Evolutionary conservation across 2,329 filamentous ascomycete species (phyloP).

Genomic region (Gliomastix tumulicola): DNA sequence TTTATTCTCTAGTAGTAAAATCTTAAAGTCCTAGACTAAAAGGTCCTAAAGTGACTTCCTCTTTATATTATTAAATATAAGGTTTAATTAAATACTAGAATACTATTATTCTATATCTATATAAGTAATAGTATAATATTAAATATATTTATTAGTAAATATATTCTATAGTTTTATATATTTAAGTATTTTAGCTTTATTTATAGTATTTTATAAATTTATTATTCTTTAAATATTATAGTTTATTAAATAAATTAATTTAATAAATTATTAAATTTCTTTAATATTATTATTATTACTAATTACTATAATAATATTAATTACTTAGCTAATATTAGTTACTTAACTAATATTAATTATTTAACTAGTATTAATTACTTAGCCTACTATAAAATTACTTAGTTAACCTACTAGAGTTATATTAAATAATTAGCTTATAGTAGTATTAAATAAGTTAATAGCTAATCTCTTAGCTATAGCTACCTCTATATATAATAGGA

Average conservation of each 20-base stretch:
- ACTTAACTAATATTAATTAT: neutral
- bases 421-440: no score
- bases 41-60: neutral
- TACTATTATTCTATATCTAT: constrained; percentile 1
- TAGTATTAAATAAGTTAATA: no score
- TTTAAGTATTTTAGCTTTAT: neutral
- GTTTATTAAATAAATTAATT: neutral
- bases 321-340: neutral
- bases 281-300: neutral
- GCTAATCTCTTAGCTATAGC: no score
- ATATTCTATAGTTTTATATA: constrained; percentile 1
- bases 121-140: constrained; percentile 3
- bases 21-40: neutral
- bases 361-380: no score
- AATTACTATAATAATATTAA: neutral
- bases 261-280: constrained; percentile 1
- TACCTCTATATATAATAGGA: no score
- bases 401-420: no score
- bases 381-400: no score
- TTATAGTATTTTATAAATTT: constrained; percentile 1
- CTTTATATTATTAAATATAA: constrained; percentile 1
- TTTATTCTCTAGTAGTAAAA: neutral
- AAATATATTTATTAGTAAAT: neutral
- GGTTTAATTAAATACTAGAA: neutral
- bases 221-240: neutral